Base-by-base conservation (phyloP, 1,284 basidiomycete species). In the Ustilago trichophora region DNA sequence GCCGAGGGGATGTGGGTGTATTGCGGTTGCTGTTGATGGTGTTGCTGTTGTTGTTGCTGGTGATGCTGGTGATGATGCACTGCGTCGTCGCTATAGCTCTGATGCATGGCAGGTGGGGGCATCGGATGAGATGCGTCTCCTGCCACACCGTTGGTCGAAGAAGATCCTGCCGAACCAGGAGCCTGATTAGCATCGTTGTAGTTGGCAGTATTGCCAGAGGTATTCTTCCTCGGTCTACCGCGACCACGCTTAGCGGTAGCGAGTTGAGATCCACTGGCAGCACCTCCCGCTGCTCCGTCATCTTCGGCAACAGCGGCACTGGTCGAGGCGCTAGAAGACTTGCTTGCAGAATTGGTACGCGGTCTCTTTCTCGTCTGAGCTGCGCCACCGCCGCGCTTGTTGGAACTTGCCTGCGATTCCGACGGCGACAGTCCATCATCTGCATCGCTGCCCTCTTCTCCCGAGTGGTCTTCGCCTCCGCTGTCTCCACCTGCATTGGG, bases 201-300 rank as follows among this genome's bases (percentile, higher is more conserved):
- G 19, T 29, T 44, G 4, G 47, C 22, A 5, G 38, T 24, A 4
- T 44, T 16, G 15, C 50, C 50, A 4, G 45, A 38, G 2, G 65
- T 69, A 25, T 59, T 54, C 42, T 69, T 69, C 15, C 66, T 53
- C 19, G 66, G 66, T 3, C 60, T 40, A 11, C 66, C 66, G 10
- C 60, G 66, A n/a, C 60, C 60, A 31, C 66, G 60, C 33, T 69
- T 69, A n/a, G 50, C 58, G 13, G 58, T 58, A 25, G 27, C 53
- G 9, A 29, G 25, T 16, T 59, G 56, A 25, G 51, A 54, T 1
- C 49, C 49, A 1, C 52, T 51, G 11, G 49, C 50, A 2, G 11
- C 45, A 6, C 18, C 31, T 4, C n/a, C n/a, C n/a, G n/a, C n/a
- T n/a, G 19, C 36, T 12, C 32, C 46, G 21, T 64, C 66, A n/a